Conservation (phyloP, 2,329 filamentous ascomycete species). For the Albifimbria verrucaria region DNA sequence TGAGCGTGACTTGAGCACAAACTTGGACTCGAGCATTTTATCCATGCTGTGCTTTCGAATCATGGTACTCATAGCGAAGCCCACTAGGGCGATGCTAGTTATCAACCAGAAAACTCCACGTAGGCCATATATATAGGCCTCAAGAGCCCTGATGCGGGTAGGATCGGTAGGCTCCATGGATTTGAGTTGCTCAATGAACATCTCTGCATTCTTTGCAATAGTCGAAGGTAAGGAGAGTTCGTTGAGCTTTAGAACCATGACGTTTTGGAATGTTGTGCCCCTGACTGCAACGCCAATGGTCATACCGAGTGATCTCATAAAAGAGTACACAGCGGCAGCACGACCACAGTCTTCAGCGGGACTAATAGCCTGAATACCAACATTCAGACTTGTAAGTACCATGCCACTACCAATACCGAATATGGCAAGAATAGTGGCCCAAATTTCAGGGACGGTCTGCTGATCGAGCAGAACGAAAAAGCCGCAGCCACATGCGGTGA, state of each 20-base stretch:
- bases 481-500: neutral
- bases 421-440: neutral
- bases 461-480: neutral
- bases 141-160: neutral
- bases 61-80: neutral
- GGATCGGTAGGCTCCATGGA: neutral
- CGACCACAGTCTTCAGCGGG: neutral
- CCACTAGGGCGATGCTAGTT: neutral
- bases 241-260: neutral
- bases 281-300: neutral
- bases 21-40: neutral
- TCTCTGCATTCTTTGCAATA: neutral
- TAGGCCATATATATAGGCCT: neutral
- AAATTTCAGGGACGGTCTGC: neutral
- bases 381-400: neutral
- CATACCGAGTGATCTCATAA: neutral
- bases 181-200: neutral
- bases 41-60: slow-evolving; percentile 1
- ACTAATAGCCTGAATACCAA: neutral
- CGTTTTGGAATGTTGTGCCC: neutral
- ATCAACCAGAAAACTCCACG: neutral
- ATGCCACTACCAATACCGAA: neutral
- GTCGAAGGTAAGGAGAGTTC: neutral
- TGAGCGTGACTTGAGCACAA: neutral
- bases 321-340: neutral